Conservation (phyloP, 306 rosid genomes). For the Ceratonia siliqua region DNA sequence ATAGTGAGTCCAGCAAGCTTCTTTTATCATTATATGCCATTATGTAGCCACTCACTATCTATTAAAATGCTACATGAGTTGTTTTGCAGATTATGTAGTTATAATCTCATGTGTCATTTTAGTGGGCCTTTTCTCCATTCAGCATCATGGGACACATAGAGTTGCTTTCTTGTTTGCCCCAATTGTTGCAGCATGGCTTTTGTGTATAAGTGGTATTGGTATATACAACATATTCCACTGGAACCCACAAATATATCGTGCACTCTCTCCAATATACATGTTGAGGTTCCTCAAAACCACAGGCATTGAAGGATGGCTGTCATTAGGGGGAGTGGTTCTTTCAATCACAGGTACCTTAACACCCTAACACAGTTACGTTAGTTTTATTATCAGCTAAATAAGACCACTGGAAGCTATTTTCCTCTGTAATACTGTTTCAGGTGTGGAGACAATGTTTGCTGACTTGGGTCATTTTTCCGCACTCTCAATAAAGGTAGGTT, state of each 20-base stretch:
- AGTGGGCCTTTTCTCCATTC: constrained; percentile 77
- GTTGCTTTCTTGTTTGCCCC: constrained; percentile 84
- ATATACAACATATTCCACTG: constrained; percentile 65
- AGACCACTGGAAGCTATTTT: constrained; percentile 32
- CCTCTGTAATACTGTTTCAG: constrained; percentile 50
- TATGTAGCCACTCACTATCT: constrained; percentile 10
- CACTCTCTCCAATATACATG: constrained; percentile 72
- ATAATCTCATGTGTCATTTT: constrained; percentile 64
- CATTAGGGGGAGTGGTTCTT: constrained; percentile 70
- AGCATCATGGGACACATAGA: constrained; percentile 72
- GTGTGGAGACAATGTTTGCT: constrained; percentile 91
- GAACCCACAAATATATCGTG: constrained; percentile 56
- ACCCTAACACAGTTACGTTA: constrained; percentile 4
- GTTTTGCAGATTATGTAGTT: constrained; percentile 62
- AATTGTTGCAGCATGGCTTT: constrained; percentile 64
- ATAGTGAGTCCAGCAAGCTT: constrained; percentile 52
- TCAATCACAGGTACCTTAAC: constrained; percentile 66
- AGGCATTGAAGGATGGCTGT: constrained; percentile 65
- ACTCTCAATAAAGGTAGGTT: constrained; percentile 74
- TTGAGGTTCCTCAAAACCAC: constrained; percentile 54
- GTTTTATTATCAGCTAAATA: constrained; percentile 30
- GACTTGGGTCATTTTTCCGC: constrained; percentile 85
- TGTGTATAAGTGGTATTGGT: constrained; percentile 63
- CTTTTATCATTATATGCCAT: constrained; percentile 16
- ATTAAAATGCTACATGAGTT: constrained; percentile 26